phyloP scores from a whole-genome alignment of 176 grass and related monocot genomes.

The Triticum monococcum region DNA sequence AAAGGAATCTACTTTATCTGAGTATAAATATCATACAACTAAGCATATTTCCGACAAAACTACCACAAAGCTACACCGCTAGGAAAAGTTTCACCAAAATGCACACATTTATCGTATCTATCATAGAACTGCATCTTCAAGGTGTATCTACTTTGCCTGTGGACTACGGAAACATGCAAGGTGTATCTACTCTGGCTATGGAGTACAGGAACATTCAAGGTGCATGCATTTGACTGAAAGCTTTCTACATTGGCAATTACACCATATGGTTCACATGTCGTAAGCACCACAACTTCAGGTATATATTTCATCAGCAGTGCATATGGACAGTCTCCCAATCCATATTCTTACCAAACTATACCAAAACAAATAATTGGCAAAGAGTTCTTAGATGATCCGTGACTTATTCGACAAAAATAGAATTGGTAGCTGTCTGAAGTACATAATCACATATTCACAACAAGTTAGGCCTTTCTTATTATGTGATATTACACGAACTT shows the following conservation, averaged over 20 bases:
- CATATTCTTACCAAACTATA: not conserved
- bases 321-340: not conserved
- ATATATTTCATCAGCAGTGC: not conserved
- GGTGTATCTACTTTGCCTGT: not conserved
- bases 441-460: constrained; percentile 19
- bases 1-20: not conserved
- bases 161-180: not conserved
- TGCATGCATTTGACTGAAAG: constrained; percentile 22
- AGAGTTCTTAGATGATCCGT: not conserved
- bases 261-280: constrained; percentile 2
- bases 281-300: not conserved
- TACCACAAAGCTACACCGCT: not conserved
- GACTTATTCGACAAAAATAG: constrained; percentile 26
- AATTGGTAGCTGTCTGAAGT: not conserved
- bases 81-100: not conserved
- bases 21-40: not conserved
- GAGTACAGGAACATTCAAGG: not conserved
- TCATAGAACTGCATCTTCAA: constrained; percentile 1
- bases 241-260: not conserved
- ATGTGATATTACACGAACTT: constrained; percentile 33
- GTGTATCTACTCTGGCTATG: not conserved
- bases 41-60: not conserved
- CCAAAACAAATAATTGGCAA: not conserved
- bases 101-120: not conserved
- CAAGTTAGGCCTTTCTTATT: not conserved